A percentile compares a stretch with the other conserved stretches of the same genome.
phyloP scores from a whole-genome alignment of 129 eudicot species.

The Deinandra increscens region DNA sequence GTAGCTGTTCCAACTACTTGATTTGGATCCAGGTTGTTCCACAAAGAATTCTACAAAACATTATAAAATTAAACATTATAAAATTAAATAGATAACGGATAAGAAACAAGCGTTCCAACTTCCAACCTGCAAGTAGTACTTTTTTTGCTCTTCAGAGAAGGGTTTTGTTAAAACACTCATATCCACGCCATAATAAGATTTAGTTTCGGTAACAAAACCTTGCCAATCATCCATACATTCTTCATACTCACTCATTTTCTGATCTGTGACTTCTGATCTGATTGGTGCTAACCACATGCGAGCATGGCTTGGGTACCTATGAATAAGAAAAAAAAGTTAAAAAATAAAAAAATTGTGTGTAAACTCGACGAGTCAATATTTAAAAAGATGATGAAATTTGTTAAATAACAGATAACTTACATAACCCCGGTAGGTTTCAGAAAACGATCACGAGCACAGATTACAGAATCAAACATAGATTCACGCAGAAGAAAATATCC shows the following conservation, averaged over 20 bases:
- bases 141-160: conserved; percentile 68
- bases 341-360: neutral
- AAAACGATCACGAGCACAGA: conserved; percentile 97
- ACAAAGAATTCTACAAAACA: conserved; percentile 69
- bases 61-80: neutral
- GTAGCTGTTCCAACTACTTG: conserved; percentile 83
- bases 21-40: conserved; percentile 88
- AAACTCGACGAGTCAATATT: neutral
- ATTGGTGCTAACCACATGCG: conserved; percentile 98
- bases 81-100: neutral
- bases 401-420: conserved; percentile 51
- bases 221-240: conserved; percentile 87
- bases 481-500: conserved; percentile 99
- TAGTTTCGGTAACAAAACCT: conserved; percentile 63
- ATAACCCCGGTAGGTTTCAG: conserved; percentile 87
- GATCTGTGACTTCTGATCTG: conserved; percentile 69
- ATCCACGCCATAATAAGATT: conserved; percentile 75
- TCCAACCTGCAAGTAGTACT: conserved; percentile 76
- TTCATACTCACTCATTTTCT: conserved; percentile 67
- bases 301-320: conserved; percentile 99
- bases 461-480: conserved; percentile 97
- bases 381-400: neutral
- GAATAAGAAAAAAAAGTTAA: neutral
- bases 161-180: conserved; percentile 80
- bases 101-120: conserved; percentile 23